Evolutionary conservation across 768 basidiomycete species (phyloP).

Genomic region (Russula ochroleuca): DNA sequence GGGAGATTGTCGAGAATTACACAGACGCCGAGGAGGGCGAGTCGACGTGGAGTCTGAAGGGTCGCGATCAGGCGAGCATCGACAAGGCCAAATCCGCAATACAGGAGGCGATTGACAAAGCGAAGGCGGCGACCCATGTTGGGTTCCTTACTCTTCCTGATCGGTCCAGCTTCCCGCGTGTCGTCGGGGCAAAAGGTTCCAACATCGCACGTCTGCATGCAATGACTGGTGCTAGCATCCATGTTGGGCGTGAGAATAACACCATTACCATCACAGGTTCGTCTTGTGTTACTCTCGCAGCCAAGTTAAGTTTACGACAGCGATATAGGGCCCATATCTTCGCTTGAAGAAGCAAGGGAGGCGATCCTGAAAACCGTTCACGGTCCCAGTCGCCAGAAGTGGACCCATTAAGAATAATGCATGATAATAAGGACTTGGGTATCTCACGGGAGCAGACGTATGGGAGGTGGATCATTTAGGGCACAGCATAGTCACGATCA

Average conservation of each 20-base stretch:
- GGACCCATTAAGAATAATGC: slow-evolving; percentile 6
- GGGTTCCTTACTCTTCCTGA: slow-evolving; percentile 83
- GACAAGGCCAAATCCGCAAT: slow-evolving; percentile 70
- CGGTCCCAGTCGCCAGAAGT: slow-evolving; percentile 26
- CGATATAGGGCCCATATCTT: slow-evolving; percentile 56
- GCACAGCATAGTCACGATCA: slow-evolving; percentile 7
- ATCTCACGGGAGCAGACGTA: slow-evolving; percentile 8
- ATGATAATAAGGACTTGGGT: slow-evolving; percentile 3
- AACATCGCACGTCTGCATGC: slow-evolving; percentile 84
- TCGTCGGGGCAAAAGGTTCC: slow-evolving; percentile 87
- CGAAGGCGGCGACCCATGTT: slow-evolving; percentile 68
- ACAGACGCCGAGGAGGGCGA: slow-evolving; percentile 78
- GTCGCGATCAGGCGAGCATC: slow-evolving; percentile 68
- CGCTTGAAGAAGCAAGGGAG: slow-evolving; percentile 69
- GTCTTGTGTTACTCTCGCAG: neutral
- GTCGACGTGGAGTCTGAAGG: slow-evolving; percentile 80
- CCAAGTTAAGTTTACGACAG: slow-evolving; percentile 11
- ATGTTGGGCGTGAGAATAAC: slow-evolving; percentile 81
- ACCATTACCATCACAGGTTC: slow-evolving; percentile 83
- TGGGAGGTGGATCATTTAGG: slow-evolving; percentile 4
- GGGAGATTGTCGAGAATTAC: slow-evolving; percentile 79
- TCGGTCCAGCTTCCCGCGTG: slow-evolving; percentile 83
- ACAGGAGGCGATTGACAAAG: slow-evolving; percentile 65
- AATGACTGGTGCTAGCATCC: slow-evolving; percentile 90
- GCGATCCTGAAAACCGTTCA: slow-evolving; percentile 59